phyloP scores from a whole-genome alignment of 176 grass and related monocot species.

The Chloris gayana region DNA sequence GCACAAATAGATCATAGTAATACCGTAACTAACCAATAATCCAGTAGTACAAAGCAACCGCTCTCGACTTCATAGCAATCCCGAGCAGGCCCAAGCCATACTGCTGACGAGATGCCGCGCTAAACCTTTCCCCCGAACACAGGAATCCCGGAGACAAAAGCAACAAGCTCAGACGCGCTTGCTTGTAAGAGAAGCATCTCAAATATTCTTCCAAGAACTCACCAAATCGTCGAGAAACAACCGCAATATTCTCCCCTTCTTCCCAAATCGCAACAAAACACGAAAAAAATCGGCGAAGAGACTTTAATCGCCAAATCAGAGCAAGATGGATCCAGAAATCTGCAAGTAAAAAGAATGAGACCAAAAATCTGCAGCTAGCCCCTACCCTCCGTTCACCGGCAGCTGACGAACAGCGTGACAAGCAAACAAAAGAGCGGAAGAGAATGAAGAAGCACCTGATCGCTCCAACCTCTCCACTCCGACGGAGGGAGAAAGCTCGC shows the following conservation, averaged over 20 bases:
- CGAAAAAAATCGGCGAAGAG: background rate
- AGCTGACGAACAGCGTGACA: background rate
- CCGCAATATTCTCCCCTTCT: background rate
- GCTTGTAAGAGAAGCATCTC: slow-evolving; percentile 37
- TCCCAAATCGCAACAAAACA: background rate
- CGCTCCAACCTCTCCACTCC: no score
- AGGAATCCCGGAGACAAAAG: background rate
- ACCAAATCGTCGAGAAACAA: background rate
- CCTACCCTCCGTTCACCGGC: background rate
- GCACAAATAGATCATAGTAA: background rate
- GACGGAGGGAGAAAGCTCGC: background rate
- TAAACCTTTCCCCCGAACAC: background rate
- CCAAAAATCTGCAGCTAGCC: background rate
- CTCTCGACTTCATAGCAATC: background rate
- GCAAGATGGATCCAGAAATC: slow-evolving; percentile 23
- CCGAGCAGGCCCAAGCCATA: background rate
- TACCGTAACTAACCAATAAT: background rate
- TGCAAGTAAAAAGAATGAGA: background rate
- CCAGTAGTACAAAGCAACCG: background rate
- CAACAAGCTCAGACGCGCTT: slow-evolving; percentile 8
- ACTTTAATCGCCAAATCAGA: background rate
- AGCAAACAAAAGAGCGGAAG: no score
- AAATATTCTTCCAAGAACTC: slow-evolving; percentile 1
- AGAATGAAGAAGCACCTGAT: slow-evolving; percentile 31
- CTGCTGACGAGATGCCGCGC: background rate